Evolutionary conservation across 306 rosid genomes (phyloP).

Genomic region (Hippophae gyantsensis): DNA sequence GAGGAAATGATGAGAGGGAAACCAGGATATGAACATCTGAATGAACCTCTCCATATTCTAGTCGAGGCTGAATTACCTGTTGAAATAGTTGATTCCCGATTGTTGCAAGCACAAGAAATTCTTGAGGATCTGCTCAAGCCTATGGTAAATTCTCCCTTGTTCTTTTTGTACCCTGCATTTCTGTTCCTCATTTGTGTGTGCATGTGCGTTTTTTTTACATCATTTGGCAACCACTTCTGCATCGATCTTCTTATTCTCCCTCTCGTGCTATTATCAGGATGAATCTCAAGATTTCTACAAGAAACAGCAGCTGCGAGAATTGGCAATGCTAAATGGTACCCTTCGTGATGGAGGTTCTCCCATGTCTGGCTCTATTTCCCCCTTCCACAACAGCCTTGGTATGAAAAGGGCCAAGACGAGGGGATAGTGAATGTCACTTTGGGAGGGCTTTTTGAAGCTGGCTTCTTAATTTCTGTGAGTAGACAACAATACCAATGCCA

Average conservation of each 20-base stretch:
- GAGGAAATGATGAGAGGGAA: constrained; percentile 94
- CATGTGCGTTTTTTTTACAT: background rate
- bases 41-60: constrained; percentile 86
- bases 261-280: constrained; percentile 38
- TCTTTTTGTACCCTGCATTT: constrained; percentile 6
- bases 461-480: constrained; percentile 40
- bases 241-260: background rate
- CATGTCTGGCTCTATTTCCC: constrained; percentile 89
- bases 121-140: constrained; percentile 78
- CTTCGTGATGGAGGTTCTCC: constrained; percentile 96
- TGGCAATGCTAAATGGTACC: constrained; percentile 87
- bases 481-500: constrained; percentile 34
- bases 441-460: constrained; percentile 43
- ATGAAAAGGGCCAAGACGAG: constrained; percentile 99
- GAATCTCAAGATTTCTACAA: constrained; percentile 96
- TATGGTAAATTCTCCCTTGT: constrained; percentile 29
- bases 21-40: constrained; percentile 86
- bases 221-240: background rate
- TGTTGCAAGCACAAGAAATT: constrained; percentile 76
- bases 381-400: constrained; percentile 84
- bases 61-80: constrained; percentile 88
- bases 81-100: constrained; percentile 72
- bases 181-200: background rate
- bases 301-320: constrained; percentile 90
- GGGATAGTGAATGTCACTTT: constrained; percentile 38